Evolutionary conservation across 371 early-diverging fungal species (phyloP), one percentile per base, ranked within the genome.

Genomic region (Lichtheimia ornata): DNA sequence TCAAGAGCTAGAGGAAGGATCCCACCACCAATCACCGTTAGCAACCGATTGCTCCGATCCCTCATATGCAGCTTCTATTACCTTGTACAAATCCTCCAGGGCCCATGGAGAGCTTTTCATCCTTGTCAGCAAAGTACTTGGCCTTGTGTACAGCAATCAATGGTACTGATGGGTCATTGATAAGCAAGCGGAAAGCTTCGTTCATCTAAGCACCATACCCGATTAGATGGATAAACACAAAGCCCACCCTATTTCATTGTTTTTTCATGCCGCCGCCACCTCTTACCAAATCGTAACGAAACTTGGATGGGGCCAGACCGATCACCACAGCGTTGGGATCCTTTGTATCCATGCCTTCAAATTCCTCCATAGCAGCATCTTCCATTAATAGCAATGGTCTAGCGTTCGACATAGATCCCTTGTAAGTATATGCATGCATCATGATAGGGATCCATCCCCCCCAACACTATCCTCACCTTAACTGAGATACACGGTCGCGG

Each of bases 11-110:
- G 22, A 22, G 22, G 43, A 20, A n/a, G n/a, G n/a, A n/a, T n/a
- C n/a, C n/a, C n/a, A 2, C 14, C 20, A 7, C 20, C 50, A 40
- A 40, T 25, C 12, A 27, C 5, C 27, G 40, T 14, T 28, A 40
- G 3, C 22, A 13, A 5, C 22, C 25, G 9, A 47, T 52, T 17
- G 35, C 40, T 42, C 53, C 4, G n/a, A 13, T 5, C 25, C 17
- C 44, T 24, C n/a, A 18, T 15, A 47, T 44, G 22, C 47, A 47
- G 47, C 47, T 51, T 44, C 40, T 27, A 3, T 40, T 65, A 74
- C 78, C 78, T 63, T 86, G 78, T 0, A 93, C 91, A 79, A 94
- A 95, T 11, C 91, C 89, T 6, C 95, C 95, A 2, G 94, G 95
- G 0, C 95, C 95, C 63, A 95, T 66, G 2, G 89, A 84, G 22